Conservation (phyloP, 164 flowering plant genomes). For the Annona cherimola region DNA sequence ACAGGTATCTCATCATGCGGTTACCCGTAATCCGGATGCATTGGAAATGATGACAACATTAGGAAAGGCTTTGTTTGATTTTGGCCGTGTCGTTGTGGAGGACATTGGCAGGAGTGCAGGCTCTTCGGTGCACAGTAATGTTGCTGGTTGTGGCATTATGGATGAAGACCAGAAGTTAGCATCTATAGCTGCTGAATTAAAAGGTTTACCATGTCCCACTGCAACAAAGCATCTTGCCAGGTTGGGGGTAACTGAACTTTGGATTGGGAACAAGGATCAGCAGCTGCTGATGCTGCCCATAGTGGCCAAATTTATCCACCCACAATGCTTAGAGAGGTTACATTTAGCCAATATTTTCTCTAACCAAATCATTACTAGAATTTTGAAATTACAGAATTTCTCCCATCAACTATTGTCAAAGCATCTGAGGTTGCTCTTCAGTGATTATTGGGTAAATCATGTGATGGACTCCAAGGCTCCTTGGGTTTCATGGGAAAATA, state of each 20-base stretch:
- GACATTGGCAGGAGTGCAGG: slow-evolving; percentile 81
- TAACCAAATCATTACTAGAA: slow-evolving; percentile 34
- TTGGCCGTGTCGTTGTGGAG: slow-evolving; percentile 90
- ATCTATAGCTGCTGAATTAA: slow-evolving; percentile 52
- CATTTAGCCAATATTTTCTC: slow-evolving; percentile 50
- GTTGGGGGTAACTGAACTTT: slow-evolving; percentile 68
- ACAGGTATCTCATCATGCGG: slow-evolving; percentile 26
- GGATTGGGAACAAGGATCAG: slow-evolving; percentile 77
- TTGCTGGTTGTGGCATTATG: slow-evolving; percentile 16
- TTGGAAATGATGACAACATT: slow-evolving; percentile 82
- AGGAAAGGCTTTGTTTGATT: slow-evolving; percentile 82
- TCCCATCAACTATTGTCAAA: slow-evolving; percentile 59
- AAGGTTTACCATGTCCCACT: slow-evolving; percentile 85
- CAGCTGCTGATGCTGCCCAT: slow-evolving; percentile 63
- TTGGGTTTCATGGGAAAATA: slow-evolving; percentile 92
- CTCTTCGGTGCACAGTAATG: slow-evolving; percentile 33
- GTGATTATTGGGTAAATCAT: slow-evolving; percentile 77
- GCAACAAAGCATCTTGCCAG: slow-evolving; percentile 55
- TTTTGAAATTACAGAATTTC: slow-evolving; percentile 57
- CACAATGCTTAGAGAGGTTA: slow-evolving; percentile 57
- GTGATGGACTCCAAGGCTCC: slow-evolving; percentile 65
- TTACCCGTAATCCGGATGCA: slow-evolving; percentile 41
- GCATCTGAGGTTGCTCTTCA: slow-evolving; percentile 69
- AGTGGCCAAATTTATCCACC: slow-evolving; percentile 69
- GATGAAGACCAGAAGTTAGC: slow-evolving; percentile 32